Evolutionary conservation across 805 yeast genomes (phyloP), one percentile per base, ranked within the genome.

Genomic region (Metschnikowia bowlesiae): DNA sequence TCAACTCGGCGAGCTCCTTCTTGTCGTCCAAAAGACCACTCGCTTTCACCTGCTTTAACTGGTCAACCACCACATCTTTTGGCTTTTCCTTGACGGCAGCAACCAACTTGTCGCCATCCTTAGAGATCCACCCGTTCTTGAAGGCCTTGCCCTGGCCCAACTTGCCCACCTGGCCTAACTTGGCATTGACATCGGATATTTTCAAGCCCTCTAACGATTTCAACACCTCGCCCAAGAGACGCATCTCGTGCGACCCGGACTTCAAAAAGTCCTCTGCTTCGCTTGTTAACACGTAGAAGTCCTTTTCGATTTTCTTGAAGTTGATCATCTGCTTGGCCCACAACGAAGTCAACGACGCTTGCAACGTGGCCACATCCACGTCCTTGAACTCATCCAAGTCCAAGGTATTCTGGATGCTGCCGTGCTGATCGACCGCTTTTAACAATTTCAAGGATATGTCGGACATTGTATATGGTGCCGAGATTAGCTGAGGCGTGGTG

Each of bases 71-170:
- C 44, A 73, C 75, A 69, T 89, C 96, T 9, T 67, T 71, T 35
- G 90, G 89, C 49, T 76, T 67, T 38, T 71, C 73, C 44, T 75
- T 70, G 32, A 84, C 75, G 55, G 82, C 81, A 30, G 87, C 66
- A 46, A 88, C 80, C 59, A 92, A 79, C 62, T 78, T 82, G 60
- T 87, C 96, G 51, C 92, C 95, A 52, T 85, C 87, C 68, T 95
- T 94, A 56, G 80, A 73, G 62, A 94, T 84, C 99, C 99, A 94
- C 39, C 96, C 95, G 68, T 91, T 91, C 71, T 90, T 92, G 80
- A 94, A 95, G 14, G 98, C 99, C 63, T 91, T 84, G 60, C 96
- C 96, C 74, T 94, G 99, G 55, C 99, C 99, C 56, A 92, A 79
- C 60, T 85, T 84, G 55, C 97, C 98, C 52, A 82, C 82, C 47